phyloP scores from a whole-genome alignment of 768 basidiomycete species.

The Dioszegia crocea region DNA sequence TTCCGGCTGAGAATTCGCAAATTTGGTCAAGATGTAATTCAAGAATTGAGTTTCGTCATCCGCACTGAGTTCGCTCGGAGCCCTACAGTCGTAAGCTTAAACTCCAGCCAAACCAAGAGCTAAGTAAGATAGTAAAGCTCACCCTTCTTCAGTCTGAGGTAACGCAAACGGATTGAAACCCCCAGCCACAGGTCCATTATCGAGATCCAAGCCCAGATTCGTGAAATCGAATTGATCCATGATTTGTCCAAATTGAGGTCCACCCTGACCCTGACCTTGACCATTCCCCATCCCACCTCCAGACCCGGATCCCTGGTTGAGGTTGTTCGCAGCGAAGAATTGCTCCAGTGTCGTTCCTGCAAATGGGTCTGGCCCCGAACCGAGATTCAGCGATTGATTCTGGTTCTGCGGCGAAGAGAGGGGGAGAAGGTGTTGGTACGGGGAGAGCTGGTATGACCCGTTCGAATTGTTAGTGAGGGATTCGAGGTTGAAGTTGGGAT shows the following conservation, averaged over 20 bases:
- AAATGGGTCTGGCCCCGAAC: not conserved
- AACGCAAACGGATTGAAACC: slow-evolving; percentile 49
- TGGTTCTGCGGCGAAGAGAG: not conserved
- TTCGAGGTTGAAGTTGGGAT: slow-evolving; percentile 8
- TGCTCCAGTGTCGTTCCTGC: not conserved
- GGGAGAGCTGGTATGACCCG: not conserved
- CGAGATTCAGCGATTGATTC: not conserved
- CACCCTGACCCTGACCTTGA: no score
- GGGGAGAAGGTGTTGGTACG: slow-evolving; percentile 6
- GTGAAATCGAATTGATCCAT: slow-evolving; percentile 35
- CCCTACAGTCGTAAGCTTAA: slow-evolving; percentile 11
- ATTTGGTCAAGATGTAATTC: slow-evolving; percentile 47
- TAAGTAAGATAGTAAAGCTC: slow-evolving; percentile 12
- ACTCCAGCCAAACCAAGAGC: no score
- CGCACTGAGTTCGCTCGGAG: slow-evolving; percentile 19
- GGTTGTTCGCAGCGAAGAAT: not conserved
- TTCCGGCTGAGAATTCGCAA: slow-evolving; percentile 45
- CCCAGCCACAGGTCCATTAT: slow-evolving; percentile 7
- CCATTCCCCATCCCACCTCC: not conserved
- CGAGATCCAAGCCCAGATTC: slow-evolving; percentile 33
- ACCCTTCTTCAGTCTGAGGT: slow-evolving; percentile 41
- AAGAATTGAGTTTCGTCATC: slow-evolving; percentile 48
- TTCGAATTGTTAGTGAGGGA: slow-evolving; percentile 1
- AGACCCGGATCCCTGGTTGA: not conserved
- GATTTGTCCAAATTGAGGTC: slow-evolving; percentile 20